phyloP scores from a whole-genome alignment of 305 asterid species.

The Striga hermonthica region DNA sequence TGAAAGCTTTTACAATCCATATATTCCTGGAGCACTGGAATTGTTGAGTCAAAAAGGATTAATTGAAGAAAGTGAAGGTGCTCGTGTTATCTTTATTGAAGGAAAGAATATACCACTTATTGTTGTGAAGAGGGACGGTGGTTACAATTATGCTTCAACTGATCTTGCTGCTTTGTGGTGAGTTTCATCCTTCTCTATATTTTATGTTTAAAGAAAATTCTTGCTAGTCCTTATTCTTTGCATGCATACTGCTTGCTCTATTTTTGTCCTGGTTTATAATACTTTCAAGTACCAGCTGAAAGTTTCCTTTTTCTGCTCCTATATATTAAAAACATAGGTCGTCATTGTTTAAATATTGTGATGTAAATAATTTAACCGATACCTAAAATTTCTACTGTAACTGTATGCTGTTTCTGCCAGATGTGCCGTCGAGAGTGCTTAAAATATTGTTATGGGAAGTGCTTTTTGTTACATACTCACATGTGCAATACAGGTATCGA shows the following conservation, averaged over 20 bases:
- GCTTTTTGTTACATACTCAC: conserved; percentile 20
- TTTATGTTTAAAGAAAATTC: conserved; percentile 13
- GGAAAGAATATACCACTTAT: conserved; percentile 78
- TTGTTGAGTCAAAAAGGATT: conserved; percentile 56
- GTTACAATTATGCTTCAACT: conserved; percentile 90
- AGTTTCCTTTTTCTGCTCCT: not conserved
- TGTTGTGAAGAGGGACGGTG: conserved; percentile 94
- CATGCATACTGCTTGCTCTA: not conserved
- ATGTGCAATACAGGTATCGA: conserved; percentile 62
- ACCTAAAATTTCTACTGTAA: conserved; percentile 13
- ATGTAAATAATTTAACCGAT: too few relatives aligned
- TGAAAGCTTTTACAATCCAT: conserved; percentile 92
- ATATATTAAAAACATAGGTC: too few relatives aligned
- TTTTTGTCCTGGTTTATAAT: conserved; percentile 6
- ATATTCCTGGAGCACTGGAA: conserved; percentile 60
- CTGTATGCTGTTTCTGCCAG: conserved; percentile 3
- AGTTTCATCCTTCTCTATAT: conserved; percentile 31
- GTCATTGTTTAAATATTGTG: too few relatives aligned
- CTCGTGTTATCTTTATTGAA: conserved; percentile 83
- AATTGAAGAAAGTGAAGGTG: conserved; percentile 88
- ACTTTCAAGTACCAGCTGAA: conserved; percentile 14
- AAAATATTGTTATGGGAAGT: not conserved
- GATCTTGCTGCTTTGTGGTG: conserved; percentile 92
- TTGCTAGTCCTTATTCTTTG: conserved; percentile 3
- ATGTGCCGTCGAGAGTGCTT: not conserved